phyloP scores from a whole-genome alignment of 805 yeast species.

The Yamadazyma takamatsuzukensis region DNA sequence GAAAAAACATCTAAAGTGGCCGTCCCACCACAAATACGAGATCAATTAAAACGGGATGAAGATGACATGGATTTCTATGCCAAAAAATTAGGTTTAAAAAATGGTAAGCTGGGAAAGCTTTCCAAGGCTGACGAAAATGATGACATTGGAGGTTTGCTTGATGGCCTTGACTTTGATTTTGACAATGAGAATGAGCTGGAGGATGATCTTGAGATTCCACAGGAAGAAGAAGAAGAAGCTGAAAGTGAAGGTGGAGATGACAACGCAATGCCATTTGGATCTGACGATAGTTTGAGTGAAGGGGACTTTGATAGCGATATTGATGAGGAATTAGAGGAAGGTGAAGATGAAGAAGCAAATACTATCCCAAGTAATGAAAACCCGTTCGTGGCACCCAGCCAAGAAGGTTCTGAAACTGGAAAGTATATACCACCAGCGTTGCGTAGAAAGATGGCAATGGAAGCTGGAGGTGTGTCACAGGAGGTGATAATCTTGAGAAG shows the following conservation, averaged over 20 bases:
- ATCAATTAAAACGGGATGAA: conserved; percentile 57
- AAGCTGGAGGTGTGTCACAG: conserved; percentile 25
- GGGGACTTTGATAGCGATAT: conserved; percentile 18
- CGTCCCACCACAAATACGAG: conserved; percentile 42
- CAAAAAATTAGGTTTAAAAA: conserved; percentile 66
- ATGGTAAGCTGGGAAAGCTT: conserved; percentile 46
- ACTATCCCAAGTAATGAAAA: conserved; percentile 47
- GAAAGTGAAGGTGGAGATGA: conserved; percentile 12
- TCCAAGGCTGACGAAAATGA: conserved; percentile 62
- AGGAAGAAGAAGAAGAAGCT: conserved; percentile 15
- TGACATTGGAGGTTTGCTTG: conserved; percentile 76
- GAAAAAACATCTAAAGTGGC: conserved; percentile 7
- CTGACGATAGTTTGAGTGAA: conserved; percentile 17
- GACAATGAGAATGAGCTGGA: conserved; percentile 15
- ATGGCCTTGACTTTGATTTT: conserved; percentile 61
- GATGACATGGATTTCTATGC: conserved; percentile 82
- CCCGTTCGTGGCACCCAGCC: conserved; percentile 58
- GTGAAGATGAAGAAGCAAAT: conserved; percentile 12
- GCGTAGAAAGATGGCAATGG: conserved; percentile 50
- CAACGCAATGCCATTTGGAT: conserved; percentile 15
- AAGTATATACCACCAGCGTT: conserved; percentile 86
- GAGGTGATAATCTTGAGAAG: conserved; percentile 50
- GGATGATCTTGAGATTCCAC: conserved; percentile 9
- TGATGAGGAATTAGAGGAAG: conserved; percentile 12
- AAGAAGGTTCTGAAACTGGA: conserved; percentile 21